phyloP scores from a whole-genome alignment of 2,329 filamentous ascomycete genomes.

The Parascedosporium putredinis region DNA sequence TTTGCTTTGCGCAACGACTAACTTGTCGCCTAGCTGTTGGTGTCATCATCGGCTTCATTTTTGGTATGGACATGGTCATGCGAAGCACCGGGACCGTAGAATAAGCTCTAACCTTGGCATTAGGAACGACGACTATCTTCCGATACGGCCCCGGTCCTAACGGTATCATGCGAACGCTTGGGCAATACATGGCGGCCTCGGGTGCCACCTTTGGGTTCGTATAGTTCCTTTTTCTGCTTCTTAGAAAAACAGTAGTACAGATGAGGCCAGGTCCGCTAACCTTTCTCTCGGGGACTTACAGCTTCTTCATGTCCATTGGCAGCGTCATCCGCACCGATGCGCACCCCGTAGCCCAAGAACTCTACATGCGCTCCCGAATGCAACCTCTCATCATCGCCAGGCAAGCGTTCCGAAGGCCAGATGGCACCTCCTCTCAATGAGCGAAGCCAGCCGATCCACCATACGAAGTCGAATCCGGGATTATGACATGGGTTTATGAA shows the following conservation, averaged over 20 bases:
- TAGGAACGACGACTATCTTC: conserved; percentile 89
- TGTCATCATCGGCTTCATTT: conserved; percentile 94
- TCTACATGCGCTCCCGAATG: conserved; percentile 64
- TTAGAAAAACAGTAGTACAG: not conserved
- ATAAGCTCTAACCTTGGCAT: conserved; percentile 11
- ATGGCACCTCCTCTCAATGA: not conserved
- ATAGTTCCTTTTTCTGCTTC: not conserved
- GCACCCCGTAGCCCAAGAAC: conserved; percentile 62
- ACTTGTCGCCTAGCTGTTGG: conserved; percentile 61
- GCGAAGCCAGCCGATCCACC: not conserved
- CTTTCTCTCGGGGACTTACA: conserved; percentile 20
- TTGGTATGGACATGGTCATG: conserved; percentile 45
- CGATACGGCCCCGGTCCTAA: conserved; percentile 88
- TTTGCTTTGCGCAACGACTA: not conserved
- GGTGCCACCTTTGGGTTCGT: conserved; percentile 87
- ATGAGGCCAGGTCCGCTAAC: not conserved
- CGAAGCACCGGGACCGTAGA: conserved; percentile 6
- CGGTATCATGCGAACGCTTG: conserved; percentile 85
- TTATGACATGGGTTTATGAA: not conserved
- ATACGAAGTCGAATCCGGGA: not conserved
- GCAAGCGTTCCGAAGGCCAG: conserved; percentile 23
- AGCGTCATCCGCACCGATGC: conserved; percentile 91
- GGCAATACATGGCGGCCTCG: conserved; percentile 94
- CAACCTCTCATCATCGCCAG: conserved; percentile 56
- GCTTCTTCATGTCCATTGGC: conserved; percentile 98